phyloP scores from a whole-genome alignment of 2,329 filamentous ascomycete genomes.

The Colletotrichum gloeosporioides region DNA sequence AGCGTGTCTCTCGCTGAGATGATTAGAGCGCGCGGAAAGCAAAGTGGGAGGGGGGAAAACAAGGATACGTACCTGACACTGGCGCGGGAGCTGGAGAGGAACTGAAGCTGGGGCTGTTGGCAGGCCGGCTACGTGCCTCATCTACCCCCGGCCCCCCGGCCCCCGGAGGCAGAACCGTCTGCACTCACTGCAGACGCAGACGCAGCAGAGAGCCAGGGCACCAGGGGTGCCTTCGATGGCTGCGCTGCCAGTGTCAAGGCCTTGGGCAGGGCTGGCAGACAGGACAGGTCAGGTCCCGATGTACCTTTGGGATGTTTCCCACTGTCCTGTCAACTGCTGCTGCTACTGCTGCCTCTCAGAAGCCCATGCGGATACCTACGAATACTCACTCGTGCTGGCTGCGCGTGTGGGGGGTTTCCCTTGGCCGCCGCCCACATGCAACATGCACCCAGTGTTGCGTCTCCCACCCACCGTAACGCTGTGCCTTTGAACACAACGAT shows the following conservation, averaged over 20 bases:
- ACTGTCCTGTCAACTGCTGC: background rate
- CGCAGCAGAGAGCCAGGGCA: background rate
- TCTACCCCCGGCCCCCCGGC: background rate
- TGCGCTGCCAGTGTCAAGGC: background rate
- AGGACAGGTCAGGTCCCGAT: background rate
- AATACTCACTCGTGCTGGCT: background rate
- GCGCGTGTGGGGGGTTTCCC: background rate
- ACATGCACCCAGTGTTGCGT: background rate
- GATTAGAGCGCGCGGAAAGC: background rate
- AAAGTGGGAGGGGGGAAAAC: background rate
- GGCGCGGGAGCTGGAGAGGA: background rate
- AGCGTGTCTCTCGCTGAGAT: background rate
- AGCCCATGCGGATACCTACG: background rate
- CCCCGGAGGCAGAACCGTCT: background rate
- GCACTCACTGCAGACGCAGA: background rate
- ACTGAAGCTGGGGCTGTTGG: background rate
- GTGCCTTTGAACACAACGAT: background rate
- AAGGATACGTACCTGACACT: background rate
- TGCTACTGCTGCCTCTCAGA: background rate
- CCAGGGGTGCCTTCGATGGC: background rate
- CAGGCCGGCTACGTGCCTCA: background rate
- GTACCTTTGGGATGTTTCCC: slow-evolving; percentile 1
- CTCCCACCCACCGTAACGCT: background rate
- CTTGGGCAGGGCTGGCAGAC: background rate
- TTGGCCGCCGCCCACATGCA: background rate